Evolutionary conservation across 2,329 filamentous ascomycete genomes (phyloP), one percentile per base, ranked within the genome.

Genomic region (Sarocladium kiliense): DNA sequence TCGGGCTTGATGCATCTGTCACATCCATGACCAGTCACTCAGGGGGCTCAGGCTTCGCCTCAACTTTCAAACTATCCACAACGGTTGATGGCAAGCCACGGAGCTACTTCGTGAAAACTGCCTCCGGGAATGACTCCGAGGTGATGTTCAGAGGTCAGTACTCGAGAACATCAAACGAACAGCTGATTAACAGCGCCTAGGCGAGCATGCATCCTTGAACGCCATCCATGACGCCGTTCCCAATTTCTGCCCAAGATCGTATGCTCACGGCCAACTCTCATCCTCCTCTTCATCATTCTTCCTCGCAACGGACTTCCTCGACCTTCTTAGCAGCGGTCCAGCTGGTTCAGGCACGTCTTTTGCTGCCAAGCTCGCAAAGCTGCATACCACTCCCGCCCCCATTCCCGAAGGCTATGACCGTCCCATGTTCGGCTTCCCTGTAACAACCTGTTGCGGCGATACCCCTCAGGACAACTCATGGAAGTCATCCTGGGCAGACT

Each of bases 171-270:
- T 41, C 36, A 34, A 50, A 26, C 47, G 14, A 25, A 25, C 14
- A 10, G 41, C 37, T 42, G 44, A 27, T 34, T 50, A 23, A 34
- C 19, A 21, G 32, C 14, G 18, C 41, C 27, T 18, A 82, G 89
- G 92, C 58, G 93, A 97, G 71, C 87, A 91, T 66, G 81, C 82
- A 51, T 95, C 90, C 2, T 82, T 97, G 55, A 92, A 91, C 65
- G 89, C 91, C 54, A 89, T 97, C 61, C 81, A 91, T 66, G 65
- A 75, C 45, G 76, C 77, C 14, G 87, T 94, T 0, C 88, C 91
- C 1, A 80, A 80, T 30, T 81, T 97, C 54, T 93, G 89, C 65
- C 91, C 92, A 0, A 77, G 78, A 47, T 87, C 89, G 0, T 79
- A 91, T 66, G 89, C 88, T 32, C 84, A 89, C 66, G 92, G 92